Conservation (phyloP, 768 basidiomycete species). For the Serpula lacrymans region DNA sequence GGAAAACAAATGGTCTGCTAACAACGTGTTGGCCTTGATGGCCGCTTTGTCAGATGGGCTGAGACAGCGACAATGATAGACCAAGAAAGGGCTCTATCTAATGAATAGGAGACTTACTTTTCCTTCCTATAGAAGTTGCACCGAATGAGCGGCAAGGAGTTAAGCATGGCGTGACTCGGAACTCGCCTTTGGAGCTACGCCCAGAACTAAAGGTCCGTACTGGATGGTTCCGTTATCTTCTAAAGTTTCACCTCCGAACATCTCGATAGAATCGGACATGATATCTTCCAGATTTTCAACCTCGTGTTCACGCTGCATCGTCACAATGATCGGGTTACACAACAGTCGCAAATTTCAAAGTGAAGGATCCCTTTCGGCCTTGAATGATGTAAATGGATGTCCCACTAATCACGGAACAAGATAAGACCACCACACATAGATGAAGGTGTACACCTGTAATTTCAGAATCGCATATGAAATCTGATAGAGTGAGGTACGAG, state of each 20-base stretch:
- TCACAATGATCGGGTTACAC: no score
- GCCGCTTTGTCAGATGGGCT: not conserved
- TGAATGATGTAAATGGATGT: no score
- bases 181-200: slow-evolving; percentile 57
- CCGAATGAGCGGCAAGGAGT: slow-evolving; percentile 4
- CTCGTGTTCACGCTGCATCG: no score
- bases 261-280: slow-evolving; percentile 47
- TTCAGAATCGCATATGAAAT: no score
- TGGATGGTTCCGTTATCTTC: slow-evolving; percentile 41
- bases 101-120: slow-evolving; percentile 40
- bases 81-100: slow-evolving; percentile 4
- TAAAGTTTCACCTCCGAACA: slow-evolving; percentile 44
- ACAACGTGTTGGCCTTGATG: slow-evolving; percentile 59
- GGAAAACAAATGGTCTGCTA: slow-evolving; percentile 74
- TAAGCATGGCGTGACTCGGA: not conserved
- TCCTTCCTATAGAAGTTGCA: slow-evolving; percentile 42
- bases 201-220: slow-evolving; percentile 54
- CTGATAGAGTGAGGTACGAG: no score
- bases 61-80: slow-evolving; percentile 7
- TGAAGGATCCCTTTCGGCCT: no score
- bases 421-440: no score
- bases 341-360: no score
- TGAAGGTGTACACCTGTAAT: no score
- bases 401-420: no score
- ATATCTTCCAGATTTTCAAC: slow-evolving; percentile 44